Base-by-base conservation (phyloP, 2,329 filamentous ascomycete species). In the Fusarium torulosum region DNA sequence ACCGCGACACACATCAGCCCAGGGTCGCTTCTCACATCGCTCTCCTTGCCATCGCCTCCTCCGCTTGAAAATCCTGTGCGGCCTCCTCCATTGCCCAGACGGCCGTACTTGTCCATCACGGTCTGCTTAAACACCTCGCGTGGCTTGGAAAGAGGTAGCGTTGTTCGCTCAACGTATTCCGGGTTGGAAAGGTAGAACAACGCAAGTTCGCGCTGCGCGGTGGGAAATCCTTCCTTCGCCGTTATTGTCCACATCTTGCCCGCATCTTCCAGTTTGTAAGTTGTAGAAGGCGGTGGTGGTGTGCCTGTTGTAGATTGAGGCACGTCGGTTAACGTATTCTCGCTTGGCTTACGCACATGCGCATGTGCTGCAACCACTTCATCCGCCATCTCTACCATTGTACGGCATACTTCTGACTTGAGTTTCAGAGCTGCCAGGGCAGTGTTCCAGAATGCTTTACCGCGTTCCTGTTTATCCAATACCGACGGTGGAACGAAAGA, bases 151-250 rank as follows among this genome's bases (percentile, higher is more conserved):
- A 98, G 85, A 2, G 96, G 96, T 41, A 96, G 83, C 0, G 94
- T 93, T 10, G 93, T 91, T 23, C 92, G 87, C 69, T 88, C 86
- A 14, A 97, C 88, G 17, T 96, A 86, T 76, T 97, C 93, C 0
- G 96, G 94, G 71, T 97, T 91, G 1, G 93, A 96, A 38, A 99
- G 86, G 77, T 97, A 98, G 73, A 98, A 91, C 65, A 97, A 91
- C 3, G 92, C 96, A 17, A 99, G 86, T 79, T 99, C 96, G 50
- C 96, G 90, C 80, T 98, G 94, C 7, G 95, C 94, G 14, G 92
- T 91, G 0, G 94, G 86, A 44, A 77, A 78, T 38, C 95, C 94
- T 79, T 99, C 96, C 76, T 94, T 96, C 17, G 96, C 96, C 2
- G 94, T 95, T 75, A 97, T 96, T 65, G 93, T 91, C 84, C 93